A percentile compares a stretch with the other conserved stretches of the same genome.
phyloP scores from a whole-genome alignment of 495 filamentous ascomycete genomes.

The Penicillium pulvis region DNA sequence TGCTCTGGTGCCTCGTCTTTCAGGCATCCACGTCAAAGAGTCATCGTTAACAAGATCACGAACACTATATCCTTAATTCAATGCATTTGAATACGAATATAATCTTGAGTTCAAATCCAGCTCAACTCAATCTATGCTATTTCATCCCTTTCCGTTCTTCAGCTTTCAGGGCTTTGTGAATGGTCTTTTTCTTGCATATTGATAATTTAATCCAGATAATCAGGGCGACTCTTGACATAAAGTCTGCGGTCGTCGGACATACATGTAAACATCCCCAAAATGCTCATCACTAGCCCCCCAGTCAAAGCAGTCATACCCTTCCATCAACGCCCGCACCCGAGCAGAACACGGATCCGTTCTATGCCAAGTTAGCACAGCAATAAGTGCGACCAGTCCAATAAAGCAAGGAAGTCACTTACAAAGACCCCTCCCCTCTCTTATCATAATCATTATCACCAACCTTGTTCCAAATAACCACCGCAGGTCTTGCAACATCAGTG shows the following conservation, averaged over 20 bases:
- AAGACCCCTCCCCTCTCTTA: background rate
- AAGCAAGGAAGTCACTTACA: slow-evolving; percentile 2
- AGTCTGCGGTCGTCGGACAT: slow-evolving; percentile 5
- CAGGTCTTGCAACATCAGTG: slow-evolving; percentile 35
- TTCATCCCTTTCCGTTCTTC: background rate
- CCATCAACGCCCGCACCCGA: slow-evolving; percentile 7
- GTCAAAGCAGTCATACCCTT: slow-evolving; percentile 8
- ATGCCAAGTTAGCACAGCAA: background rate
- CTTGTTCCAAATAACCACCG: slow-evolving; percentile 19
- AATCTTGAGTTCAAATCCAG: no score
- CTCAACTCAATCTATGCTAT: no score
- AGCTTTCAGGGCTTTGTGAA: no score
- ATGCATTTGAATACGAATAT: no score
- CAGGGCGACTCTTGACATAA: background rate
- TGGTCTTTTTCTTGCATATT: background rate
- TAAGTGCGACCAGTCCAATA: background rate
- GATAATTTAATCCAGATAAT: background rate
- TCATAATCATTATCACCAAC: slow-evolving; percentile 6
- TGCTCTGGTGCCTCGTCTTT: background rate
- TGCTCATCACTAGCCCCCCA: slow-evolving; percentile 1
- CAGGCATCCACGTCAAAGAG: background rate
- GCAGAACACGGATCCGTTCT: slow-evolving; percentile 9
- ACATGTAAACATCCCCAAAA: slow-evolving; percentile 4
- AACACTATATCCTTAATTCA: no score
- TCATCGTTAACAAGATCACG: no score